A percentile compares a stretch with the other conserved stretches of the same genome.
These are phyloP conservation scores for Gastrolobium bilobum DNA, from an alignment of 306 rosid genomes.

Conservation along the genomic window DNA sequence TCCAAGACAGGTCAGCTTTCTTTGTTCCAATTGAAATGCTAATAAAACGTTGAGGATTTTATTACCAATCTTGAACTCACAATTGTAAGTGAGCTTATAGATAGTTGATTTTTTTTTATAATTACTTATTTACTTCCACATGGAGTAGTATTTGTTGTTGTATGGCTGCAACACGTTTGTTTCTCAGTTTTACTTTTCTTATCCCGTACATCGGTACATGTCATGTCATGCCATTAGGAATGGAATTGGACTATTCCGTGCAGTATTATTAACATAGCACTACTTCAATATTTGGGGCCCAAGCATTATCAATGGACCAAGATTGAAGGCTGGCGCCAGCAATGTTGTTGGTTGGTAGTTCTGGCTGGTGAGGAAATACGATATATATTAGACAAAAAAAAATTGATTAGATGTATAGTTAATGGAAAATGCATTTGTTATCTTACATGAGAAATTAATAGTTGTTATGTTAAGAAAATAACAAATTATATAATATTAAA, in stretches of 20 bases:
- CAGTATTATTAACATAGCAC: neutral
- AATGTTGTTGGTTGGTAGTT: neutral
- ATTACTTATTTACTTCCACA: conserved; percentile 41
- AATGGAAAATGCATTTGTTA: no score
- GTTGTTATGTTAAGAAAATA: no score
- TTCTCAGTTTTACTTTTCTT: conserved; percentile 11
- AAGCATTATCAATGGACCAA: neutral
- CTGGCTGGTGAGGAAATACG: neutral
- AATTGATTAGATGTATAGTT: no score
- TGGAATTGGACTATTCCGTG: neutral
- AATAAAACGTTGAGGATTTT: conserved; percentile 21
- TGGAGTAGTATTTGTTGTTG: conserved; percentile 34
- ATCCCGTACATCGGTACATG: conserved; percentile 47
- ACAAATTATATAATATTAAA: no score
- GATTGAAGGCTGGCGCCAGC: neutral
- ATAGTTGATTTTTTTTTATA: neutral
- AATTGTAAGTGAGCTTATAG: conserved; percentile 11
- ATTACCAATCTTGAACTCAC: conserved; percentile 18
- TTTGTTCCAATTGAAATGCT: conserved; percentile 42
- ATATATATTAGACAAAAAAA: no score
- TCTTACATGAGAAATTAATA: no score
- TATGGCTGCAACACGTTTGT: conserved; percentile 44
- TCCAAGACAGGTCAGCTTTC: conserved; percentile 37
- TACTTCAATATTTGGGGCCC: conserved; percentile 5
- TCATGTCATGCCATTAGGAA: conserved; percentile 37